Percentiles rank a stretch among this genome's conserved stretches.
These are phyloP conservation scores for Suillus placidus DNA, from an alignment of 768 basidiomycete genomes.

Conservation along the genomic window DNA sequence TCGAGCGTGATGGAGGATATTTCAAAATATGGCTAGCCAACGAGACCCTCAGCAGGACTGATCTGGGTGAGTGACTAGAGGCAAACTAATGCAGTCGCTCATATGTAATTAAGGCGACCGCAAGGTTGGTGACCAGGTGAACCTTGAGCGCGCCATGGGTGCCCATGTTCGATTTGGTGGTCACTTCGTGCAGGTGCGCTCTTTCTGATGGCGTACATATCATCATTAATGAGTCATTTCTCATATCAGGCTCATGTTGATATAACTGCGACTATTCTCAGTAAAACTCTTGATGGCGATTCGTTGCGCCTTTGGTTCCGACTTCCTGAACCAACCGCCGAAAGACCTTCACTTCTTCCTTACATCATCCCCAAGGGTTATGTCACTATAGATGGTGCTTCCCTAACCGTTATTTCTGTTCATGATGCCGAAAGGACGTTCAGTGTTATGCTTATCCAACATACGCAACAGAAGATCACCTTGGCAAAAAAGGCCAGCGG, in stretches of 20 bases:
- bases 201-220: not conserved
- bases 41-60: slow-evolving; percentile 89
- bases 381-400: slow-evolving; percentile 91
- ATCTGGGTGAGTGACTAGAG: slow-evolving; percentile 65
- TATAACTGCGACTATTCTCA: slow-evolving; percentile 75
- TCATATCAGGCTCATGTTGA: slow-evolving; percentile 88
- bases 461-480: slow-evolving; percentile 89
- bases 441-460: slow-evolving; percentile 92
- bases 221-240: not conserved
- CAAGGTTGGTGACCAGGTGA: slow-evolving; percentile 77
- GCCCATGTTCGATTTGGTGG: slow-evolving; percentile 92
- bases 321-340: slow-evolving; percentile 59
- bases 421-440: slow-evolving; percentile 64
- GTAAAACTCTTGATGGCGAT: slow-evolving; percentile 75
- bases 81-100: slow-evolving; percentile 2
- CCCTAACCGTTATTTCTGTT: slow-evolving; percentile 86
- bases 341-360: slow-evolving; percentile 65
- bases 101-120: slow-evolving; percentile 55
- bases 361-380: slow-evolving; percentile 96
- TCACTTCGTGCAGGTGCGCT: slow-evolving; percentile 90
- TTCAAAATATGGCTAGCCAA: slow-evolving; percentile 97
- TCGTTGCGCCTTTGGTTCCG: slow-evolving; percentile 85
- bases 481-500: slow-evolving; percentile 75
- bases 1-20: slow-evolving; percentile 63
- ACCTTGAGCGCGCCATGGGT: slow-evolving; percentile 94